Conservation (phyloP, 2,329 filamentous ascomycete species). For the Exserohilum rostratum region DNA sequence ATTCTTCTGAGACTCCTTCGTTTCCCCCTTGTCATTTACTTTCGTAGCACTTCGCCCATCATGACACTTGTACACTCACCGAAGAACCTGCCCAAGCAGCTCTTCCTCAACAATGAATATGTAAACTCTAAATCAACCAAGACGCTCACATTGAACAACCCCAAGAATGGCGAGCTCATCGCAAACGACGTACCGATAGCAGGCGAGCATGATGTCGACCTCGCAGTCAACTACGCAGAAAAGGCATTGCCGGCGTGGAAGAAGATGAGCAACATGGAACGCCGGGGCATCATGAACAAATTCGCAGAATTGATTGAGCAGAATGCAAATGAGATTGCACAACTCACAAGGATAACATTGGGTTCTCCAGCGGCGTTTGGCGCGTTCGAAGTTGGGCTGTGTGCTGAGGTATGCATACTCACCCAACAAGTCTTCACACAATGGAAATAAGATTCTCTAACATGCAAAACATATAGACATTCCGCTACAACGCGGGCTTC, state of each 20-base stretch:
- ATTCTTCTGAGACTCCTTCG: background rate
- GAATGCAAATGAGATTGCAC: slow-evolving; percentile 30
- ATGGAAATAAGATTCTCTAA: slow-evolving; percentile 16
- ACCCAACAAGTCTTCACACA: background rate
- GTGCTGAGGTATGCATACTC: slow-evolving; percentile 36
- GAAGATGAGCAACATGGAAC: slow-evolving; percentile 30
- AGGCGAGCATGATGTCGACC: slow-evolving; percentile 54
- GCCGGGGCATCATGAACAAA: slow-evolving; percentile 40
- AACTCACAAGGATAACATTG: slow-evolving; percentile 53
- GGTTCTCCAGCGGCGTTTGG: slow-evolving; percentile 55
- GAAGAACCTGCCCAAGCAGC: slow-evolving; percentile 48
- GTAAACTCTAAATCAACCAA: slow-evolving; percentile 48
- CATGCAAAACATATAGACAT: slow-evolving; percentile 20
- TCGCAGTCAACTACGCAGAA: slow-evolving; percentile 57
- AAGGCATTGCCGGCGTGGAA: slow-evolving; percentile 56
- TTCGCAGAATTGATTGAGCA: slow-evolving; percentile 42
- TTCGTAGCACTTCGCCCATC: background rate
- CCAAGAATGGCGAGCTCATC: slow-evolving; percentile 57
- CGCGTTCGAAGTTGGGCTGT: slow-evolving; percentile 51
- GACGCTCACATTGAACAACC: slow-evolving; percentile 58
- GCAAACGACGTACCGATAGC: slow-evolving; percentile 56
- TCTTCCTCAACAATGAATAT: slow-evolving; percentile 50
- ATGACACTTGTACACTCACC: slow-evolving; percentile 44
- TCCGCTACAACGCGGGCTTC: slow-evolving; percentile 46
- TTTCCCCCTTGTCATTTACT: background rate